phyloP scores from a whole-genome alignment of 805 yeast genomes.

The Candida fluviatilis region DNA sequence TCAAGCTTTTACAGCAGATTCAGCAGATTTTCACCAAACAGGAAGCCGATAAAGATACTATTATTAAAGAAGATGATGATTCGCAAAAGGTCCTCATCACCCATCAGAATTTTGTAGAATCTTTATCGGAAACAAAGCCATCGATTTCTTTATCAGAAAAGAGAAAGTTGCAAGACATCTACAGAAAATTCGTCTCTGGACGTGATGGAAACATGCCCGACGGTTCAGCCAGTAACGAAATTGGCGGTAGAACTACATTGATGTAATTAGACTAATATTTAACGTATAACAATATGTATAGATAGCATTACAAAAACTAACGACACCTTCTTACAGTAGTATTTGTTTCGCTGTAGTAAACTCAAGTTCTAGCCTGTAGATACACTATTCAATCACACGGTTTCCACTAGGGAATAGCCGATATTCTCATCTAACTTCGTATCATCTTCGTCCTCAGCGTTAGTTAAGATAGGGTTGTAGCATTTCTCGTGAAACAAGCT shows the following conservation, averaged over 20 bases:
- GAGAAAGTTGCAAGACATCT: conserved; percentile 57
- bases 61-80: conserved; percentile 6
- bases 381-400: not conserved
- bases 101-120: conserved; percentile 52
- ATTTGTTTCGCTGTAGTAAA: too few species aligned
- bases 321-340: too few species aligned
- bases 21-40: conserved; percentile 29
- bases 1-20: conserved; percentile 39
- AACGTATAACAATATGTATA: not conserved
- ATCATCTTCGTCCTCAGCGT: conserved; percentile 11
- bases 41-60: conserved; percentile 10
- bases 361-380: too few species aligned
- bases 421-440: conserved; percentile 26
- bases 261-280: conserved; percentile 48
- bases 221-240: conserved; percentile 72
- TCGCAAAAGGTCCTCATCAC: conserved; percentile 41
- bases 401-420: conserved; percentile 2
- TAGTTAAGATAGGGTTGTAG: conserved; percentile 36
- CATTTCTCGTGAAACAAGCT: conserved; percentile 22
- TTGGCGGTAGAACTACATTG: conserved; percentile 82
- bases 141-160: conserved; percentile 77
- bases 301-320: not conserved
- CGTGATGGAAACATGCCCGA: conserved; percentile 87
- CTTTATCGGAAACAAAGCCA: conserved; percentile 78
- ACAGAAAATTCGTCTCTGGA: conserved; percentile 66